phyloP scores from a whole-genome alignment of 108 stramenopile genomes.

The Conticribra guillardii region DNA sequence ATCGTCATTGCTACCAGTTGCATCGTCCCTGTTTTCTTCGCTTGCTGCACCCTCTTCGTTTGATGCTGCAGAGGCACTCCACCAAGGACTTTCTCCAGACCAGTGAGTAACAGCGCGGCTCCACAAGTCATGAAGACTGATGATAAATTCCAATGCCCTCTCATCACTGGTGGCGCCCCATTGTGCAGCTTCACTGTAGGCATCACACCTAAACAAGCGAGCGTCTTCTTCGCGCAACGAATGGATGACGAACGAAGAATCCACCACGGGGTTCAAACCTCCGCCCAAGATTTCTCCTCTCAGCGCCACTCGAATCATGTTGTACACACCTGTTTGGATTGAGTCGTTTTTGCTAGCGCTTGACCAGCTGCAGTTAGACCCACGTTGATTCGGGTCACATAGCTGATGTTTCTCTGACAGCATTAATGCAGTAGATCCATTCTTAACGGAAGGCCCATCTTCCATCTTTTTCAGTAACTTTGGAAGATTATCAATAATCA shows the following conservation, averaged over 20 bases:
- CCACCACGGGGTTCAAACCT: constrained; percentile 51
- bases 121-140: constrained; percentile 85
- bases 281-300: constrained; percentile 66
- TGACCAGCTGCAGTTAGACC: constrained; percentile 28
- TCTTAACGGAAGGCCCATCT: constrained; percentile 13
- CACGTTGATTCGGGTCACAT: constrained; percentile 29
- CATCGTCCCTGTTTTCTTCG: constrained; percentile 27
- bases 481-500: constrained; percentile 58
- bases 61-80: constrained; percentile 21
- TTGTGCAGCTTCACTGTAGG: constrained; percentile 73
- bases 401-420: constrained; percentile 45
- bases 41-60: constrained; percentile 11
- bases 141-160: constrained; percentile 71
- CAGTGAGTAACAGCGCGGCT: constrained; percentile 64
- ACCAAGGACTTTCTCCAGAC: constrained; percentile 37
- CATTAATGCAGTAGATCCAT: constrained; percentile 64
- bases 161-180: constrained; percentile 70
- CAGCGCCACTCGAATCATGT: constrained; percentile 69
- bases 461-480: constrained; percentile 50
- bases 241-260: constrained; percentile 81
- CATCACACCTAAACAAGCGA: constrained; percentile 80
- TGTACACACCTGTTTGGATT: constrained; percentile 42
- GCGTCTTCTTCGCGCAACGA: constrained; percentile 66
- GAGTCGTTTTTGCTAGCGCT: constrained; percentile 31
- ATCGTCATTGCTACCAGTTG: constrained; percentile 22